These are phyloP conservation scores for Helotiales sp. DNA, from an alignment of 2,329 filamentous ascomycete species.

Conservation along the genomic window DNA sequence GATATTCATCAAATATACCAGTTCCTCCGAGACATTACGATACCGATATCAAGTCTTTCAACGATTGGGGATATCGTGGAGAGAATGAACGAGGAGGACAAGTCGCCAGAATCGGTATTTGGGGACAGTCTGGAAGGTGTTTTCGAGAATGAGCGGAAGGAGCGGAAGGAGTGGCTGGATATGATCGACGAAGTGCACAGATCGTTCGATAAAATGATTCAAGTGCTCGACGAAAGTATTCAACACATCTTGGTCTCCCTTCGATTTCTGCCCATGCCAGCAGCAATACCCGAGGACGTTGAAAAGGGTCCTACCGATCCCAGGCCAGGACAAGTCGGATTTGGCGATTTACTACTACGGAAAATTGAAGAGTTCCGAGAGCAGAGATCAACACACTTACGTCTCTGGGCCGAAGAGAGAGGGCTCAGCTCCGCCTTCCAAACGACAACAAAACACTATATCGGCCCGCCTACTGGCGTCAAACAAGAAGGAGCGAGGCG, in stretches of 20 bases:
- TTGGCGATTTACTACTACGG: conserved; percentile 49
- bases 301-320: conserved; percentile 56
- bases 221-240: conserved; percentile 60
- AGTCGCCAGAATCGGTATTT: background rate
- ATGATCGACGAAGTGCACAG: conserved; percentile 69
- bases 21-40: conserved; percentile 62
- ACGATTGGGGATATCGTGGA: conserved; percentile 75
- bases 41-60: conserved; percentile 68
- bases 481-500: conserved; percentile 55
- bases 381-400: conserved; percentile 54
- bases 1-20: conserved; percentile 65
- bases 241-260: conserved; percentile 54
- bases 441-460: conserved; percentile 11
- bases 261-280: conserved; percentile 52
- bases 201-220: conserved; percentile 65
- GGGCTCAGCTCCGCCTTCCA: conserved; percentile 41
- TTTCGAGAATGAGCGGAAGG: conserved; percentile 48
- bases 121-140: background rate
- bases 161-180: conserved; percentile 65
- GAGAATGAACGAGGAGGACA: conserved; percentile 58
- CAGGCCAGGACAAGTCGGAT: conserved; percentile 59
- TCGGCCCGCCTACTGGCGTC: conserved; percentile 20
- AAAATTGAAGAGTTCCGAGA: conserved; percentile 59
- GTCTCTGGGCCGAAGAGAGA: conserved; percentile 52
- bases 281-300: conserved; percentile 46